A percentile compares a stretch with the other conserved stretches of the same genome.
These are phyloP conservation scores for Lentinula guzmanii DNA, from an alignment of 768 basidiomycete species.

Conservation along the genomic window DNA sequence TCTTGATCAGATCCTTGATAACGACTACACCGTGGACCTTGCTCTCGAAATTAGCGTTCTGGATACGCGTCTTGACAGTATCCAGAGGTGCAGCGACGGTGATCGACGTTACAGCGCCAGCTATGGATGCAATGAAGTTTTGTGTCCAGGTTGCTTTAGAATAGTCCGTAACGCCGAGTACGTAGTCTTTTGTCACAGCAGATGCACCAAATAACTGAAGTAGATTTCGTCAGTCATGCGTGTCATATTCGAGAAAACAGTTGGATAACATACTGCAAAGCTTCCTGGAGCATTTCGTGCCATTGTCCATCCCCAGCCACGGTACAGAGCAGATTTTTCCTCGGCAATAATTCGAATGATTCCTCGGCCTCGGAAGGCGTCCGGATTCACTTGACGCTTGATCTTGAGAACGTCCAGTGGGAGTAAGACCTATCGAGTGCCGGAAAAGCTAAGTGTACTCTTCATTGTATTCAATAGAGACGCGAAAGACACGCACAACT, in stretches of 20 bases:
- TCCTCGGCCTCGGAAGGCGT: slow-evolving; percentile 94
- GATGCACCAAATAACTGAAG: slow-evolving; percentile 95
- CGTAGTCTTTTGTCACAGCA: slow-evolving; percentile 89
- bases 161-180: slow-evolving; percentile 86
- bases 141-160: slow-evolving; percentile 94
- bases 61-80: slow-evolving; percentile 94
- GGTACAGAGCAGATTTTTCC: slow-evolving; percentile 88
- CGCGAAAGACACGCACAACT: slow-evolving; percentile 53
- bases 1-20: slow-evolving; percentile 76
- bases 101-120: slow-evolving; percentile 92
- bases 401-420: slow-evolving; percentile 97
- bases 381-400: slow-evolving; percentile 97
- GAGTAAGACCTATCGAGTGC: slow-evolving; percentile 62
- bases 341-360: slow-evolving; percentile 85
- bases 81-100: slow-evolving; percentile 95
- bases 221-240: background rate
- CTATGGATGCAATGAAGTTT: slow-evolving; percentile 94
- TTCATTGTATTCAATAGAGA: background rate
- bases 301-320: slow-evolving; percentile 99
- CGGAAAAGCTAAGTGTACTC: background rate
- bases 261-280: slow-evolving; percentile 68
- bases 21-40: slow-evolving; percentile 79
- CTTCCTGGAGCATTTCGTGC: slow-evolving; percentile 94
- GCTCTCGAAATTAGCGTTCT: slow-evolving; percentile 94
- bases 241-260: background rate